Base-by-base conservation (phyloP, 108 stramenopile species). In the Skeletonema marinoi region DNA sequence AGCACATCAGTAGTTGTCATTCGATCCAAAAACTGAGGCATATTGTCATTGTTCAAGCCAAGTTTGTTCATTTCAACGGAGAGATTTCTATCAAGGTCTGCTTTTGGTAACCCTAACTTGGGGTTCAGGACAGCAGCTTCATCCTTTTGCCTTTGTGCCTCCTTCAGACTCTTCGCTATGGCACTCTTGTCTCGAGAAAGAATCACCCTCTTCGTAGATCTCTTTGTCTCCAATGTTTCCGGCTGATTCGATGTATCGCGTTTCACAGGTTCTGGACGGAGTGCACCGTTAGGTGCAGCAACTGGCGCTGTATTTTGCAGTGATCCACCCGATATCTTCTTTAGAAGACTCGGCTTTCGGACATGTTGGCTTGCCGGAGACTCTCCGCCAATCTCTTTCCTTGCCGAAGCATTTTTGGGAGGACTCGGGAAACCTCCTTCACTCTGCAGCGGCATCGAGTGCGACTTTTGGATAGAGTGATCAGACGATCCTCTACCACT, bases 241-340 rank as follows among this genome's bases (percentile, higher is more conserved):
- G 88, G 85, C 68, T 93, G 92, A 77, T 96, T 83, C 9, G 92
- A 93, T 38, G 94, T 96, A 36, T 88, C 86, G 9, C 94, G 85
- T 78, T 96, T 96, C 17, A 96, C 83, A 33, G 90, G 82, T 39
- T 88, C 81, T 16, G 94, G 94, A 58, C 87, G 72, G 42, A 83
- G 73, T 3, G 72, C 66, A 5, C 73, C 68, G 64, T 70, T 39
- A 16, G 74, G 67, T 32, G 72, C 58, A 14, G 62, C 50, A 1
- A 60, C 14, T 4, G 68, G 29, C 25, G 67, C 1, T n/a, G 16
- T 36, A n/a, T 11, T 32, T 3, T 61, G 30, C 66, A 78, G 19
- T 25, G 48, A 62, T 16, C 78, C 82, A 48, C 82, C 82, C 9
- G 82, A 83, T 12, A 79, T 32, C 62, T 83, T 83, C 16, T 68